Conservation (phyloP, 495 filamentous ascomycete genomes). For the Sabuloglossum arenarium region DNA sequence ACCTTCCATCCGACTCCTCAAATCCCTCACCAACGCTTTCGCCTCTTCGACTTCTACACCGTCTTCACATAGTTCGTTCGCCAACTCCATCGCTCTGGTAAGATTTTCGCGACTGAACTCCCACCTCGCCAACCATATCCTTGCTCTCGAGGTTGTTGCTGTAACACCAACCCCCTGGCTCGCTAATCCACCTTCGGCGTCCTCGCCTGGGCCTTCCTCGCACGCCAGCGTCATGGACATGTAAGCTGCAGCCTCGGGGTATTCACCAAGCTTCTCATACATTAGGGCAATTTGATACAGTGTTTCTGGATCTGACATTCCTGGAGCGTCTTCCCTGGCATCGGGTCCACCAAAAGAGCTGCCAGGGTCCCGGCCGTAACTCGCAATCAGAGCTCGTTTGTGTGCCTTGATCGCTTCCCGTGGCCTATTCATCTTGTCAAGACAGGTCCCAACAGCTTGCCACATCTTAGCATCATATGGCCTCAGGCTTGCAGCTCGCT, state of each 20-base stretch:
- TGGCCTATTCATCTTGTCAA: conserved; percentile 64
- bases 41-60: conserved; percentile 96
- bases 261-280: conserved; percentile 58
- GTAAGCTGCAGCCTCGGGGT: conserved; percentile 63
- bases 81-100: conserved; percentile 54
- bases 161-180: conserved; percentile 37
- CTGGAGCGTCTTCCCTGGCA: conserved; percentile 7
- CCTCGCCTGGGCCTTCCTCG: conserved; percentile 37
- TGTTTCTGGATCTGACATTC: conserved; percentile 69
- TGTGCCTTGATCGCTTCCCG: conserved; percentile 81
- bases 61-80: conserved; percentile 84
- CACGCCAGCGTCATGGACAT: conserved; percentile 91
- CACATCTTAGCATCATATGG: conserved; percentile 97
- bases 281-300: conserved; percentile 75
- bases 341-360: conserved; percentile 15
- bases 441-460: conserved; percentile 84
- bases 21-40: conserved; percentile 80
- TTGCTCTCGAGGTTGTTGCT: conserved; percentile 67
- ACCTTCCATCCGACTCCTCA: conserved; percentile 57
- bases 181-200: background rate
- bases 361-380: conserved; percentile 34
- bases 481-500: conserved; percentile 73
- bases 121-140: conserved; percentile 82
- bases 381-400: conserved; percentile 73
- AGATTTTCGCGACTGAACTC: conserved; percentile 57